These are phyloP conservation scores for Hypoxylon sp. DNA, from an alignment of 2,329 filamentous ascomycete species.

Conservation along the genomic window DNA sequence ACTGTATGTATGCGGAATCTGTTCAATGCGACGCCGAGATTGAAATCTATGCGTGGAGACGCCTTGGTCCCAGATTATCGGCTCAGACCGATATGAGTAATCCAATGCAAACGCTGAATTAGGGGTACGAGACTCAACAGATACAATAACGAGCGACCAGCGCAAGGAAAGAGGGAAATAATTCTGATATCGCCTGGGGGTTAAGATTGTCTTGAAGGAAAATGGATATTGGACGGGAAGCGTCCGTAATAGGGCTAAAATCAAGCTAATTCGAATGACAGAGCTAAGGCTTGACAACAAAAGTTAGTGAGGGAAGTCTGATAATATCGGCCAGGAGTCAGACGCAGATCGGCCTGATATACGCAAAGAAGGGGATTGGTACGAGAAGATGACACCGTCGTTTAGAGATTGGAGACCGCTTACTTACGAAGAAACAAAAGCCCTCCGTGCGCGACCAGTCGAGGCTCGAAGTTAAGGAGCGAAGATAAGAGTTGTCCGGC, in stretches of 20 bases:
- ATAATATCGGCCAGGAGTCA: conserved; percentile 4
- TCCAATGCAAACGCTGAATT: conserved; percentile 29
- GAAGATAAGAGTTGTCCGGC: conserved; percentile 43
- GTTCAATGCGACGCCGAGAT: conserved; percentile 54
- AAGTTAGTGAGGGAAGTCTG: conserved; percentile 9
- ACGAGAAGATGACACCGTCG: conserved; percentile 27
- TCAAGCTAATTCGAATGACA: conserved; percentile 6
- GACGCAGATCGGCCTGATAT: conserved; percentile 28
- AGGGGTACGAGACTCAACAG: conserved; percentile 24
- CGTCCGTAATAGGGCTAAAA: conserved; percentile 13
- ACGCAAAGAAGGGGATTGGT: conserved; percentile 11
- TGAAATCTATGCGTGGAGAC: conserved; percentile 52
- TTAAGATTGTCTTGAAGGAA: conserved; percentile 15
- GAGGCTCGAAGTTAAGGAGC: conserved; percentile 40
- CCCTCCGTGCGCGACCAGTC: conserved; percentile 45
- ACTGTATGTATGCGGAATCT: conserved; percentile 53
- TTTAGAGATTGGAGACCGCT: conserved; percentile 44
- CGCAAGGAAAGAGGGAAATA: conserved; percentile 23
- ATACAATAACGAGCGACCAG: conserved; percentile 33
- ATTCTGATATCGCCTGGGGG: conserved; percentile 18
- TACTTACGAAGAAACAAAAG: conserved; percentile 46
- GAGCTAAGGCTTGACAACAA: conserved; percentile 5
- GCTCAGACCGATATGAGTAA: conserved; percentile 33
- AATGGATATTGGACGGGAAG: conserved; percentile 2
- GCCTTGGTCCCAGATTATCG: conserved; percentile 45